Percentiles rank a stretch among this genome's conserved stretches.
These are phyloP conservation scores for Boletus coccyginus DNA, from an alignment of 768 basidiomycete genomes.

Conservation along the genomic window DNA sequence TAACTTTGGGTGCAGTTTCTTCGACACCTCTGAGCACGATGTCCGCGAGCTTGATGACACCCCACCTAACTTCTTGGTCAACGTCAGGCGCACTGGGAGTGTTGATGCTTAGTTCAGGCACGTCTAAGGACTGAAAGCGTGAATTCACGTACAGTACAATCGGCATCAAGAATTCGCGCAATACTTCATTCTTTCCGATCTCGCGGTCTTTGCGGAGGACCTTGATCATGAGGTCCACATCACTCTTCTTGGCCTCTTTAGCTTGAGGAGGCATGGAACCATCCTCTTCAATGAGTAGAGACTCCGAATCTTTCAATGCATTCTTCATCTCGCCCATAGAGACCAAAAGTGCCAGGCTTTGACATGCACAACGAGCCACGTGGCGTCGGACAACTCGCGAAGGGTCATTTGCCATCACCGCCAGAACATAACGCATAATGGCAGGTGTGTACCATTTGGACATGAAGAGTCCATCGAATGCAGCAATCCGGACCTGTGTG, in stretches of 20 bases:
- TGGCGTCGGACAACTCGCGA: slow-evolving; percentile 82
- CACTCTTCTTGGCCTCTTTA: slow-evolving; percentile 78
- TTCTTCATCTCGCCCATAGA: slow-evolving; percentile 91
- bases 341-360: slow-evolving; percentile 81
- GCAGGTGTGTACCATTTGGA: slow-evolving; percentile 83
- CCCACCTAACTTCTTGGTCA: slow-evolving; percentile 90
- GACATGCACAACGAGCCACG: slow-evolving; percentile 81
- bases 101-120: not conserved
- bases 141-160: slow-evolving; percentile 64
- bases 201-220: slow-evolving; percentile 84
- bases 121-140: not conserved
- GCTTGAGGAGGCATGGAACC: slow-evolving; percentile 66
- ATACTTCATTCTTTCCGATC: slow-evolving; percentile 72
- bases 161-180: slow-evolving; percentile 79
- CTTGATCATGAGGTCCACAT: slow-evolving; percentile 82
- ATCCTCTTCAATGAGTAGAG: slow-evolving; percentile 84
- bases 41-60: slow-evolving; percentile 87
- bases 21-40: slow-evolving; percentile 79
- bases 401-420: slow-evolving; percentile 82
- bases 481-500: slow-evolving; percentile 84
- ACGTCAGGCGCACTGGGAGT: slow-evolving; percentile 61
- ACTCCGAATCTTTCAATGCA: slow-evolving; percentile 67
- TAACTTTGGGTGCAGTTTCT: slow-evolving; percentile 84
- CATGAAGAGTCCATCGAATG: slow-evolving; percentile 91
- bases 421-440: slow-evolving; percentile 84